phyloP scores from a whole-genome alignment of 176 grass and related monocot genomes.

The Eremochloa ophiuroides region DNA sequence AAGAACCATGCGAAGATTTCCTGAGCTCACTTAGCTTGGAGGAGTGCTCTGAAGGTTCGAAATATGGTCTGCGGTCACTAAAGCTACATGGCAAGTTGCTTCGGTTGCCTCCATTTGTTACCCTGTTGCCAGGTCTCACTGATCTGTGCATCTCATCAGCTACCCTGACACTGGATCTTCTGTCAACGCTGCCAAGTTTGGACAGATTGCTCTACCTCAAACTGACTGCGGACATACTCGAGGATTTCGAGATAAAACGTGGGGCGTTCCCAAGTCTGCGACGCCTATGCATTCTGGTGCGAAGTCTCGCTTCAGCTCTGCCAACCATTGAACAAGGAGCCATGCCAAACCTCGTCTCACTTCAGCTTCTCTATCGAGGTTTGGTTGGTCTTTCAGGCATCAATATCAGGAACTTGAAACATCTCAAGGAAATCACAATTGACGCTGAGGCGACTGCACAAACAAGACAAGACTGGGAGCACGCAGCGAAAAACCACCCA shows the following conservation, averaged over 20 bases:
- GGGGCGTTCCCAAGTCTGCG: constrained; percentile 28
- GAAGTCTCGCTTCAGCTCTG: not conserved
- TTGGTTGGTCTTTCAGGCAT: constrained; percentile 19
- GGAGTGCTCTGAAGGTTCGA: constrained; percentile 24
- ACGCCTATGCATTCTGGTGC: constrained; percentile 12
- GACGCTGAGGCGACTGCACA: not conserved
- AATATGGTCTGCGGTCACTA: constrained; percentile 26
- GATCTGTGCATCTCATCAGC: constrained; percentile 36
- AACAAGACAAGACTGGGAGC: constrained; percentile 22
- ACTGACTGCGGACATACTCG: not conserved
- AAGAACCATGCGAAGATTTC: not conserved
- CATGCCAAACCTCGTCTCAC: constrained; percentile 13
- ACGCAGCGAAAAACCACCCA: constrained; percentile 21
- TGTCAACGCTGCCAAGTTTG: constrained; percentile 21
- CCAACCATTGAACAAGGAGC: constrained; percentile 29
- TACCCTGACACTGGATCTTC: constrained; percentile 1
- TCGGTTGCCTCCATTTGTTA: constrained; percentile 21
- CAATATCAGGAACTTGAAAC: constrained; percentile 20
- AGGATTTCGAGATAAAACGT: constrained; percentile 12
- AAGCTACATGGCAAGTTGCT: constrained; percentile 23
- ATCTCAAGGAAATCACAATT: constrained; percentile 33
- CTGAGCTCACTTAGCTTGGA: constrained; percentile 19
- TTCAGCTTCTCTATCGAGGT: constrained; percentile 4
- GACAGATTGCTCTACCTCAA: constrained; percentile 29
- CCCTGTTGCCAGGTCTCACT: not conserved